Evolutionary conservation across 257 asterid species (phyloP), one percentile per base, ranked within the genome.

Genomic region (Catharanthus roseus): DNA sequence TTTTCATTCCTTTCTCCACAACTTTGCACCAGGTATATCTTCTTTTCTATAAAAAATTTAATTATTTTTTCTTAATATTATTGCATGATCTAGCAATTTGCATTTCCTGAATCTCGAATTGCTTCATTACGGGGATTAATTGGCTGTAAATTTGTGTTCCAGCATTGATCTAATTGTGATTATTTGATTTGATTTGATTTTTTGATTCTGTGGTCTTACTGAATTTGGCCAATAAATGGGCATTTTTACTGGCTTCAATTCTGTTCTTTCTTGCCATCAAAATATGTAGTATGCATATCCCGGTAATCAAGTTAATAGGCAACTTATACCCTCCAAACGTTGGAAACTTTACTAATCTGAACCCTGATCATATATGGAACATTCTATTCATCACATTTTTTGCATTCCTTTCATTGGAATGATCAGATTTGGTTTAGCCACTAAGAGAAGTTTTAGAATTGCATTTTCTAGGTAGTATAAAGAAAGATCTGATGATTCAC

Each of bases 161-260:
- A 38, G 61, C 38, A 3, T 74, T 74, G 73, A 67, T 74, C 68
- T 47, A 50, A 36, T 47, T 31, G 42, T 38, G 3, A 38, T 38
- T 38, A 8, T 8, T 38, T 38, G 42, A 38, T 3, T 38, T 38
- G 42, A 38, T 38, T 38, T 38, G 42, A 38, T 38, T 8, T 38
- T 3, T 38, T 38, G n/a, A 38, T 38, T 38, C 42, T 38, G 5
- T 38, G 8, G 8, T 38, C 63, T 33, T 4, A 13, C 28, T 8
- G 44, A 18, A 5, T 10, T 24, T 65, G 57, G 57, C 26, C n/a
- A n/a, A n/a, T 21, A 18, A 19, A 3, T 24, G n/a, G 44, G 11
- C 31, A 13, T 44, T 33, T 34, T 50, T 51, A 21, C 6, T 62
- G 41, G 26, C 29, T 62, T 62, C 8, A 34, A 19, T 62, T 62